Evolutionary conservation across 2,329 filamentous ascomycete genomes (phyloP), one percentile per base, ranked within the genome.

Genomic region (Pseudocercospora ulei): DNA sequence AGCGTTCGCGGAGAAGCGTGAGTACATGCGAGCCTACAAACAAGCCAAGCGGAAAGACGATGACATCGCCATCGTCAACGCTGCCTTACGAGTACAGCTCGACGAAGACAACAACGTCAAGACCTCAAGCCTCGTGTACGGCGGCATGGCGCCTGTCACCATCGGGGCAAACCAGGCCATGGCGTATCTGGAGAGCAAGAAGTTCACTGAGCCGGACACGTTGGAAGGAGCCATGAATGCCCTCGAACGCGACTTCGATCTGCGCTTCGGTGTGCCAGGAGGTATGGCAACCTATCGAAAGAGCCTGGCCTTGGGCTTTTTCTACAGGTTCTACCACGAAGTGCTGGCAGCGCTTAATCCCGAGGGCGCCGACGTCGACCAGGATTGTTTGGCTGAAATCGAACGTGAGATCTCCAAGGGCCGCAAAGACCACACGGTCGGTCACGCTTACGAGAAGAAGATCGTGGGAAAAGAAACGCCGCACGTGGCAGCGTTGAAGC

Each of bases 221-320:
- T 69, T 96, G 0, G 88, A 98, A 61, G 87, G 83, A 1, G 75
- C 79, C 4, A 95, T 96, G 84, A 81, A 76, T 51, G 82, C 84
- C 0, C 67, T 98, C n/a, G 87, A 85, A 47, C 70, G 75, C 35
- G 90, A 96, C 56, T 98, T 98, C 55, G 76, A 92, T 57, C 70
- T 98, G 18, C 71, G 75, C 3, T 96, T 93, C 54, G 80, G 86
- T 37, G 90, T 98, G 0, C 90, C 88, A 0, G 90, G 90, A 49
- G 90, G 90, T 23, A 98, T 98, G 90, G 88, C 90, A 0, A 93
- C 86, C 1, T 98, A 96, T 57, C 72, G 90, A 17, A 93, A 90
- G 59, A 83, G 86, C 1, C 67, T 98, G 5, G 88, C 90, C 0
- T 68, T 96, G 36, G 80, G 87, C 2, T 93, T 98, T 70, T 96